Conservation (phyloP, 2,329 filamentous ascomycete genomes). For the Magnaporthiopsis rhizophila region DNA sequence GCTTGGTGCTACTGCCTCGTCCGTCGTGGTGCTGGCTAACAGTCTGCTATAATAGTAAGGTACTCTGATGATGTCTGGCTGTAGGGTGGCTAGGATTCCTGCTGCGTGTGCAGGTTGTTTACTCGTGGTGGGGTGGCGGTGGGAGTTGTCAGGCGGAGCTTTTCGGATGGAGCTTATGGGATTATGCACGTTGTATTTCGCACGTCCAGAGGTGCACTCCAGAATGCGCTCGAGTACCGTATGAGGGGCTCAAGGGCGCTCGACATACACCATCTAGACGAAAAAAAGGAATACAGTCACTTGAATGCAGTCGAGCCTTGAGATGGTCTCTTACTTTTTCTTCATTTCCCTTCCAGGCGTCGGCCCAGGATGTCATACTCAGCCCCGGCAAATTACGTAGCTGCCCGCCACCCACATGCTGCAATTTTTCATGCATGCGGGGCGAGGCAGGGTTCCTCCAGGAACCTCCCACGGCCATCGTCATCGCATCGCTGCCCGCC, state of each 20-base stretch:
- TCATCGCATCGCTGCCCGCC: background rate
- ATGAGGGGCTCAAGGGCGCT: background rate
- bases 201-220: background rate
- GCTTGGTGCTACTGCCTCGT: background rate
- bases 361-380: background rate
- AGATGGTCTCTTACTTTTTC: background rate
- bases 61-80: background rate
- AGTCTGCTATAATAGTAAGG: background rate
- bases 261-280: background rate
- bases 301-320: background rate
- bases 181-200: background rate
- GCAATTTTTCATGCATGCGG: background rate
- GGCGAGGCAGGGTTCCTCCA: background rate
- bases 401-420: background rate
- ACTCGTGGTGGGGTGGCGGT: background rate
- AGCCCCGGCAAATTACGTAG: background rate
- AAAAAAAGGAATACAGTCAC: background rate
- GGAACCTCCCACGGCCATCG: background rate
- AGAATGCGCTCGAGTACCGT: background rate
- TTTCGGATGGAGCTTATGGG: background rate
- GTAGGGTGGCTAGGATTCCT: background rate
- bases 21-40: no score
- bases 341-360: background rate
- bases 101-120: background rate
- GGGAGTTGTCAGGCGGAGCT: background rate